Percentiles rank a stretch among this genome's conserved stretches.
These are phyloP conservation scores for Dryas octopetala DNA, from an alignment of 306 rosid species.

Conservation along the genomic window DNA sequence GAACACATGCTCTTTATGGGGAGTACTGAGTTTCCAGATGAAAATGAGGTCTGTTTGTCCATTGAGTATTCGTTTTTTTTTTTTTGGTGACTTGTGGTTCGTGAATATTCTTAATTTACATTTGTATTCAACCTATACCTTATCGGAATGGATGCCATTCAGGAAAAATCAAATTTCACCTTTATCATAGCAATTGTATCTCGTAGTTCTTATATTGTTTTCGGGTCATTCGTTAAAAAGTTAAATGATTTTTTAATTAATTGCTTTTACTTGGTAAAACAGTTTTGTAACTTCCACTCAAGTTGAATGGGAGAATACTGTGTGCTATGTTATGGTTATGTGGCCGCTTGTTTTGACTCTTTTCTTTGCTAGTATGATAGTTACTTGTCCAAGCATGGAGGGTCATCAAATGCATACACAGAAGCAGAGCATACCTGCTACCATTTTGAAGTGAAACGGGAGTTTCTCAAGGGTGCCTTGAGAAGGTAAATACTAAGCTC, in stretches of 20 bases:
- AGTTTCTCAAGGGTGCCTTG: constrained; percentile 86
- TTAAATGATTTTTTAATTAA: neutral
- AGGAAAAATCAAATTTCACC: too few species aligned
- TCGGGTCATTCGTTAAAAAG: neutral
- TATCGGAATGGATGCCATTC: neutral
- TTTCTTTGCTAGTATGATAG: constrained; percentile 81
- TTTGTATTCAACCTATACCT: neutral
- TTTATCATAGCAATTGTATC: neutral
- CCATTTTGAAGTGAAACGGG: constrained; percentile 91
- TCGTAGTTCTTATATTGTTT: neutral
- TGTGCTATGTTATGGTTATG: constrained; percentile 20
- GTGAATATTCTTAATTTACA: neutral
- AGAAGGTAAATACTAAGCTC: constrained; percentile 56
- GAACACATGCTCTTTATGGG: constrained; percentile 99
- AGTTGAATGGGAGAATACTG: constrained; percentile 8
- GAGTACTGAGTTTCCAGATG: constrained; percentile 87
- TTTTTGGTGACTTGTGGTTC: neutral
- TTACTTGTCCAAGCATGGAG: constrained; percentile 98
- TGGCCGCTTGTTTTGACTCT: constrained; percentile 43
- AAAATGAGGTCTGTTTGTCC: constrained; percentile 79
- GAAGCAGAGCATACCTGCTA: constrained; percentile 94
- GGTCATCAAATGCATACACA: constrained; percentile 92
- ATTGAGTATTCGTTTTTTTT: neutral
- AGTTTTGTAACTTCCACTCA: constrained; percentile 20
- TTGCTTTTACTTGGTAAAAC: neutral